Evolutionary conservation across 352 stramenopile genomes (phyloP).

Genomic region (Phytophthora idaei): DNA sequence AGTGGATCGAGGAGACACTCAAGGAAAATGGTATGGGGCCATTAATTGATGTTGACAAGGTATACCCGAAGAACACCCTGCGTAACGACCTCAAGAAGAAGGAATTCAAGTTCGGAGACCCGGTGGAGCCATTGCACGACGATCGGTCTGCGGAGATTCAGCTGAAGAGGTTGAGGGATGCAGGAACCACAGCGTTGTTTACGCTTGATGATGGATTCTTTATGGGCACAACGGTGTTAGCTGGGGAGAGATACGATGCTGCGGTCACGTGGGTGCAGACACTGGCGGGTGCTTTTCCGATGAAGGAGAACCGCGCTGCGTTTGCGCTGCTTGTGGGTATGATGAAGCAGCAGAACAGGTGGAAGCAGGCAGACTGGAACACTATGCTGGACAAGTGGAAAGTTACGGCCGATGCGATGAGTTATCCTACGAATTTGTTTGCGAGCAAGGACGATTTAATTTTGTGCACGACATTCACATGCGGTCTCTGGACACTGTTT

Average conservation of each 20-base stretch:
- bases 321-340: constrained; percentile 50
- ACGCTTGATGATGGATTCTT: constrained; percentile 77
- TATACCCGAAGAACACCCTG: constrained; percentile 44
- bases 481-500: constrained; percentile 79
- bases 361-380: constrained; percentile 59
- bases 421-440: constrained; percentile 68
- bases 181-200: constrained; percentile 58
- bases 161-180: constrained; percentile 64
- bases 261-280: constrained; percentile 67
- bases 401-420: constrained; percentile 37
- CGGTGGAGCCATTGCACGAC: constrained; percentile 37
- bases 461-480: constrained; percentile 81
- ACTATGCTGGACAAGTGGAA: constrained; percentile 64
- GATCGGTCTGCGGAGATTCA: constrained; percentile 46
- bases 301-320: constrained; percentile 58
- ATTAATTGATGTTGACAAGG: constrained; percentile 54
- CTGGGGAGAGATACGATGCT: constrained; percentile 58
- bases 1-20: constrained; percentile 68
- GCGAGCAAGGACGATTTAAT: constrained; percentile 42
- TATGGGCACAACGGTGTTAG: constrained; percentile 57
- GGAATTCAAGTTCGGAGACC: constrained; percentile 47
- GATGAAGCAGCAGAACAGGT: constrained; percentile 41
- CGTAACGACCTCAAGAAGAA: constrained; percentile 39
- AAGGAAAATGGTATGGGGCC: constrained; percentile 53
- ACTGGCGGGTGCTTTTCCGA: constrained; percentile 57